phyloP scores from a whole-genome alignment of 2,329 filamentous ascomycete species.

The Xylariaceae sp. region DNA sequence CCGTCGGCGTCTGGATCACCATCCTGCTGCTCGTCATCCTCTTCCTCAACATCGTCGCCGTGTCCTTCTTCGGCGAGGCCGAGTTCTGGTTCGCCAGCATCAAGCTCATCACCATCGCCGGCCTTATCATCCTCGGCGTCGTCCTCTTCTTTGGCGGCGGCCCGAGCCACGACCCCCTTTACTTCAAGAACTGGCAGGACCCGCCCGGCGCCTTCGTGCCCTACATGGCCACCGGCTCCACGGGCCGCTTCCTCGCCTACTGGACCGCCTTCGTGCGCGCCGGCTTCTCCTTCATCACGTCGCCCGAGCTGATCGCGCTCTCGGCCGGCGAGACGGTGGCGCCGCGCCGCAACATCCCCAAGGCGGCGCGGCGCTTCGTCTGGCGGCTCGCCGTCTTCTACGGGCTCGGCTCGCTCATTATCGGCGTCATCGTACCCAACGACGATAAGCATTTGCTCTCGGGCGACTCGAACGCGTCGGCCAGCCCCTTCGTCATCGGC shows the following conservation, averaged over 20 bases:
- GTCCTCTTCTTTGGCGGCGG: conserved; percentile 51
- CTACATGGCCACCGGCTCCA: conserved; percentile 36
- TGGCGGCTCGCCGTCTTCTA: conserved; percentile 58
- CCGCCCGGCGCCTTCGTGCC: conserved; percentile 37
- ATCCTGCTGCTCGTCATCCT: conserved; percentile 48
- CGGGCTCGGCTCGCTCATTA: conserved; percentile 52
- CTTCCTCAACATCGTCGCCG: conserved; percentile 48
- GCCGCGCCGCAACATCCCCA: conserved; percentile 58
- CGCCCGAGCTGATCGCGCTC: conserved; percentile 55
- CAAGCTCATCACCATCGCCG: conserved; percentile 52
- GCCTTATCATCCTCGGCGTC: conserved; percentile 47
- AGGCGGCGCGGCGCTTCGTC: conserved; percentile 54
- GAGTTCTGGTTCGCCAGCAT: conserved; percentile 56
- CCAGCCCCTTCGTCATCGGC: conserved; percentile 58
- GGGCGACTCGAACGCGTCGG: conserved; percentile 49
- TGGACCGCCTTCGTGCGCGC: conserved; percentile 51
- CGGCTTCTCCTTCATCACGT: conserved; percentile 55
- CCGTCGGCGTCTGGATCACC: conserved; percentile 51
- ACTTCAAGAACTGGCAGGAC: conserved; percentile 42
- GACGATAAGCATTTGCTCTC: conserved; percentile 54
- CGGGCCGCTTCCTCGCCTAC: conserved; percentile 50
- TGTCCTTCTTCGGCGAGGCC: conserved; percentile 51
- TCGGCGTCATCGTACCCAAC: conserved; percentile 57
- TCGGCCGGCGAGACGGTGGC: conserved; percentile 59
- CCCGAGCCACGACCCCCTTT: conserved; percentile 40